Evolutionary conservation across 2,329 filamentous ascomycete species (phyloP).

Genomic region (Stagonosporopsis tanaceti): DNA sequence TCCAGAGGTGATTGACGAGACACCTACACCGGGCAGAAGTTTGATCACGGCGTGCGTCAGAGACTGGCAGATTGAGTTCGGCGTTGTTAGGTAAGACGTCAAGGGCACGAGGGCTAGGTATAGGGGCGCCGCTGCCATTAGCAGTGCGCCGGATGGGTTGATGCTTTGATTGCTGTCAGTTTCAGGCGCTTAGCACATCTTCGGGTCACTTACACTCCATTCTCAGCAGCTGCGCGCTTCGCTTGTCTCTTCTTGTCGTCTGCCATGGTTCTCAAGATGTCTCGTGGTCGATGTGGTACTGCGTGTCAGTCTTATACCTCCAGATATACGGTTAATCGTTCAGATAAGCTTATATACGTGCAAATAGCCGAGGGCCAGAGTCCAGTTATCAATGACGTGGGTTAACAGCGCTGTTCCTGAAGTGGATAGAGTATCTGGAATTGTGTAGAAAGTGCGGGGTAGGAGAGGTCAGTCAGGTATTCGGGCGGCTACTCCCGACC

Average conservation of each 20-base stretch:
- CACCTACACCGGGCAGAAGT: constrained; percentile 29
- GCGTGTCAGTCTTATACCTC: neutral
- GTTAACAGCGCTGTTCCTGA: constrained; percentile 4
- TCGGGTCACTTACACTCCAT: constrained; percentile 26
- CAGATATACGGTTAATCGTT: neutral
- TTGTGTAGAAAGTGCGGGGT: constrained; percentile 16
- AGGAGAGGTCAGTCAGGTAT: neutral
- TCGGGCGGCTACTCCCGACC: constrained; percentile 12
- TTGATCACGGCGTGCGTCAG: constrained; percentile 34
- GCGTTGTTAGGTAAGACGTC: constrained; percentile 32
- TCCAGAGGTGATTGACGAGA: constrained; percentile 29
- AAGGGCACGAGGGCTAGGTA: constrained; percentile 32
- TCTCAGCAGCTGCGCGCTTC: constrained; percentile 23
- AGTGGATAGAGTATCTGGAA: constrained; percentile 11
- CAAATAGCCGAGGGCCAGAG: constrained; percentile 5
- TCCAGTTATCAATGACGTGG: constrained; percentile 3
- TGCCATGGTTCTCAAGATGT: constrained; percentile 18
- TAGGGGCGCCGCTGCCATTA: constrained; percentile 28
- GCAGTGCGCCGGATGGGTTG: constrained; percentile 27
- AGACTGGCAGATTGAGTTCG: constrained; percentile 29
- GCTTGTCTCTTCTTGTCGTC: constrained; percentile 33
- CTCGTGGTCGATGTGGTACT: neutral
- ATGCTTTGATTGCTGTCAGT: constrained; percentile 12
- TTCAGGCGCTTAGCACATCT: neutral
- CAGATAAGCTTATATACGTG: constrained; percentile 8